Evolutionary conservation across 2,329 filamentous ascomycete species (phyloP).

Genomic region (Pseudogymnoascus sp.): DNA sequence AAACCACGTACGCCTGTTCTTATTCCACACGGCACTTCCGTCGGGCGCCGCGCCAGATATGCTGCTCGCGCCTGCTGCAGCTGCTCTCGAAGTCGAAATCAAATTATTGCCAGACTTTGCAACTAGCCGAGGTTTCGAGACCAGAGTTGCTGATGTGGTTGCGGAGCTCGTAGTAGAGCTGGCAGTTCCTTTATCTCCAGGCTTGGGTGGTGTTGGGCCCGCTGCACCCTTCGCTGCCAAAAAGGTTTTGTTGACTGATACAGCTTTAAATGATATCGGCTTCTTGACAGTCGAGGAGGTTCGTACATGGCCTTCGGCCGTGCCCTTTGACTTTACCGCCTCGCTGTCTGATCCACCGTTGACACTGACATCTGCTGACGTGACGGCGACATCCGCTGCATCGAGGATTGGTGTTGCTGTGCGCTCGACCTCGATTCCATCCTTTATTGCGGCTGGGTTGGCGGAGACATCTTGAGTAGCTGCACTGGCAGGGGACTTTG

Average conservation of each 20-base stretch:
- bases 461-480: constrained; percentile 40
- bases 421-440: constrained; percentile 41
- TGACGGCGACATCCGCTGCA: constrained; percentile 49
- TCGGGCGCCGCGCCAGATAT: constrained; percentile 56
- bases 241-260: constrained; percentile 80
- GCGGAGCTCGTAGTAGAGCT: constrained; percentile 37
- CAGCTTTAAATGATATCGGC: constrained; percentile 71
- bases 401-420: constrained; percentile 44
- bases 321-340: constrained; percentile 51
- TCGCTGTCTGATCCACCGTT: constrained; percentile 74
- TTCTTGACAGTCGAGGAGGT: constrained; percentile 60
- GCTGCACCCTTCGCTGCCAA: constrained; percentile 59
- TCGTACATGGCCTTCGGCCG: constrained; percentile 51
- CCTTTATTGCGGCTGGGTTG: constrained; percentile 38
- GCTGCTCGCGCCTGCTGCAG: constrained; percentile 43
- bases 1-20: constrained; percentile 63
- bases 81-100: constrained; percentile 40
- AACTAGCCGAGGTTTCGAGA: constrained; percentile 62
- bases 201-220: constrained; percentile 39
- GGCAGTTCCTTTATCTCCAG: constrained; percentile 40
- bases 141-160: constrained; percentile 39
- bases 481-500: not conserved
- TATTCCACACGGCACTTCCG: constrained; percentile 75
- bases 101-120: constrained; percentile 62
- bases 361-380: constrained; percentile 59